A percentile compares a stretch with the other conserved stretches of the same genome.
phyloP scores from a whole-genome alignment of 2,329 filamentous ascomycete genomes.

The Colletotrichum sp. region DNA sequence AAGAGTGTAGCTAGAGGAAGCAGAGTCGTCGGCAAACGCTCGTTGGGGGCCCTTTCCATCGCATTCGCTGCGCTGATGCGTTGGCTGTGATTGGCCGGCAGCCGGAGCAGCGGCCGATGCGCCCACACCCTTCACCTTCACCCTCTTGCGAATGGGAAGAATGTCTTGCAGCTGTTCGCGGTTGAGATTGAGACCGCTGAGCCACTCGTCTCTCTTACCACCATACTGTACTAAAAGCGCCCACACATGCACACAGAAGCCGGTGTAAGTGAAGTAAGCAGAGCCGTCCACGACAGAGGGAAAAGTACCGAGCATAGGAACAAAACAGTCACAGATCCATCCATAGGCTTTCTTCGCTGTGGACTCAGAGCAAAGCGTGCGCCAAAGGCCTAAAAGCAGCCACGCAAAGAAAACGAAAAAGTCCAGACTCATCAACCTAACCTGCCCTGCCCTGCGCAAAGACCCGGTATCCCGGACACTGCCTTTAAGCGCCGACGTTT shows the following conservation, averaged over 20 bases:
- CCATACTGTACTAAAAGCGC: background rate
- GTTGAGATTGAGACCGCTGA: background rate
- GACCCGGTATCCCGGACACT: constrained; percentile 25
- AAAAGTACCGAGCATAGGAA: background rate
- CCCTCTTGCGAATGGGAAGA: background rate
- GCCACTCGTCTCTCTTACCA: background rate
- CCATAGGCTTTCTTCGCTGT: no score
- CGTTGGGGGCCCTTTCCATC: background rate
- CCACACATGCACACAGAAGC: background rate
- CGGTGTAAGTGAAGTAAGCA: background rate
- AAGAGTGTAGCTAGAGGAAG: no score
- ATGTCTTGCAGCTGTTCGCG: constrained; percentile 5
- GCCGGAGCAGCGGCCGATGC: background rate
- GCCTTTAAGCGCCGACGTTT: background rate
- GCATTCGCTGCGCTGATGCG: background rate
- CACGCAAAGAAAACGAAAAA: background rate
- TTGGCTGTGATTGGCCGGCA: background rate
- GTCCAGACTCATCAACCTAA: background rate
- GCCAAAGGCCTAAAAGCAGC: background rate
- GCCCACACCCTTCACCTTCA: background rate
- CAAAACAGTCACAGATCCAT: no score
- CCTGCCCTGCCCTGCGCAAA: background rate
- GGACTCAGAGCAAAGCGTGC: background rate
- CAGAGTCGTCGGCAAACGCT: background rate
- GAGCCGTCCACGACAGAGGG: background rate